phyloP scores from a whole-genome alignment of 2,329 filamentous ascomycete species.

The Exophiala aquamarina region DNA sequence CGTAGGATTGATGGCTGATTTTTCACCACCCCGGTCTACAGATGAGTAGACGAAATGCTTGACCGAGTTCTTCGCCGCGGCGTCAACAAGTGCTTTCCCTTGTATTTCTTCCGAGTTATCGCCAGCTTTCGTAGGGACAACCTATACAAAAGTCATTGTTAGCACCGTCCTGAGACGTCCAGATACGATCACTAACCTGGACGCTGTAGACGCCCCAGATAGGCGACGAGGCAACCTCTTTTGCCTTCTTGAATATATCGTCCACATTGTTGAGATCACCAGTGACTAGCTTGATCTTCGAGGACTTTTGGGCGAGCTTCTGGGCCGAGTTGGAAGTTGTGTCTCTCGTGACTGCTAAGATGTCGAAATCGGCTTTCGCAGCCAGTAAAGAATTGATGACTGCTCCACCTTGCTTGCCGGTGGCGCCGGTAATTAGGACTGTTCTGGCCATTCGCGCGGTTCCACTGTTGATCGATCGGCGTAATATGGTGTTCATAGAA shows the following conservation, averaged over 20 bases:
- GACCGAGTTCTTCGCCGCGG: constrained; percentile 32
- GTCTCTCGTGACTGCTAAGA: constrained; percentile 26
- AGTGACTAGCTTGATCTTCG: constrained; percentile 20
- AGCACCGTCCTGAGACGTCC: too few species aligned
- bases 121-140: constrained; percentile 2
- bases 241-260: constrained; percentile 14
- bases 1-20: constrained; percentile 25
- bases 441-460: constrained; percentile 6
- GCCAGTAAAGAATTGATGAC: constrained; percentile 44
- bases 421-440: constrained; percentile 49
- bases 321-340: constrained; percentile 16
- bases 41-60: constrained; percentile 39
- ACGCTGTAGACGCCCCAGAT: constrained; percentile 28
- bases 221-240: constrained; percentile 6
- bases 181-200: constrained; percentile 10
- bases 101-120: constrained; percentile 34
- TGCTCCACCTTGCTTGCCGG: constrained; percentile 50
- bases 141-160: constrained; percentile 1
- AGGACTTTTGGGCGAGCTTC: constrained; percentile 15
- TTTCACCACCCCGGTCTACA: constrained; percentile 36
- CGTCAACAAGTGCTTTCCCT: constrained; percentile 39
- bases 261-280: constrained; percentile 22
- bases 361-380: constrained; percentile 17
- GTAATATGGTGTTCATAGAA: too few species aligned
- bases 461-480: neutral